A percentile compares a stretch with the other conserved stretches of the same genome.
phyloP scores from a whole-genome alignment of 371 early-diverging fungal species.

The Mucor circinelloides region DNA sequence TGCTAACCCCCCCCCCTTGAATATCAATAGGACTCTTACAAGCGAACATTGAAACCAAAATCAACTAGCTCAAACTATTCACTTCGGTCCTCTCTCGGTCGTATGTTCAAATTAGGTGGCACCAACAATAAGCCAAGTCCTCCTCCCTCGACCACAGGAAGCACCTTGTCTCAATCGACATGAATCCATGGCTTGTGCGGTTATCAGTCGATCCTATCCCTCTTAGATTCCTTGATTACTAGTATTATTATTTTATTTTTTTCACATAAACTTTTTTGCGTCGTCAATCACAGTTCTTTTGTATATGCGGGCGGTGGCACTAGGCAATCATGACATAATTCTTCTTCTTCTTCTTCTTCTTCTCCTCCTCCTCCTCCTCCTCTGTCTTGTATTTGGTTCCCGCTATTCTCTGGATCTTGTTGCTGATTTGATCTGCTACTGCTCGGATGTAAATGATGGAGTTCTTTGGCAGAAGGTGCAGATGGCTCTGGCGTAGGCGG shows the following conservation, averaged over 20 bases:
- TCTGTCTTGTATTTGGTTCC: no score
- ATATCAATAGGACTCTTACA: constrained; percentile 48
- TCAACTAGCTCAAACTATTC: constrained; percentile 38
- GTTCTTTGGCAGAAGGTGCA: constrained; percentile 27
- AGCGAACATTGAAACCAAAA: constrained; percentile 41
- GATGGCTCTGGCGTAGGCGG: constrained; percentile 18
- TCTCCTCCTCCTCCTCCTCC: no score
- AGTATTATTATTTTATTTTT: constrained; percentile 13
- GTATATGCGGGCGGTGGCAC: constrained; percentile 24
- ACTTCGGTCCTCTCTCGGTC: constrained; percentile 38
- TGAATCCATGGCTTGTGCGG: constrained; percentile 17
- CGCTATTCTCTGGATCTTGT: background rate
- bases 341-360: background rate
- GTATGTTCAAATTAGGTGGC: constrained; percentile 44
- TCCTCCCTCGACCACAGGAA: constrained; percentile 10
- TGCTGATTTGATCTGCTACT: background rate
- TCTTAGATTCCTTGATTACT: background rate
- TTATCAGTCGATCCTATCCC: background rate
- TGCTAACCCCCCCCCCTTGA: background rate
- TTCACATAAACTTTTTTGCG: background rate
- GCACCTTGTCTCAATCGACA: constrained; percentile 21
- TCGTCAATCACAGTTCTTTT: background rate
- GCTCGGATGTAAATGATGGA: background rate
- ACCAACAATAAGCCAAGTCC: constrained; percentile 8
- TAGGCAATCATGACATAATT: constrained; percentile 20